Evolutionary conservation across 257 asterid species (phyloP).

Genomic region (Scutellaria galericulata): DNA sequence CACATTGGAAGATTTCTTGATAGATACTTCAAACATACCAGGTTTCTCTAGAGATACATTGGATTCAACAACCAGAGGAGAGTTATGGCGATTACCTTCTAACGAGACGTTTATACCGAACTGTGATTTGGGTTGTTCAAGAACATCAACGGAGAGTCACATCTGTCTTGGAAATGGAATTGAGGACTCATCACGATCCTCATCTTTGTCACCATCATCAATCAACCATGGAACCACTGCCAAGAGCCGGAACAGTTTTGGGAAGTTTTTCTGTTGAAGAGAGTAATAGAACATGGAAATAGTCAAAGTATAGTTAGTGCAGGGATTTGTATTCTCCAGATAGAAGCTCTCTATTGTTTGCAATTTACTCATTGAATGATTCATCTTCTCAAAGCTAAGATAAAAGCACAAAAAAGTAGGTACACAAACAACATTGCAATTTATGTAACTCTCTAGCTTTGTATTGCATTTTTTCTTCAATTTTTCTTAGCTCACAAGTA

Average conservation of each 20-base stretch:
- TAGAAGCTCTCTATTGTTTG: slow-evolving; percentile 22
- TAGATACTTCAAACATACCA: slow-evolving; percentile 69
- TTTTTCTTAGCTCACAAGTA: slow-evolving; percentile 8
- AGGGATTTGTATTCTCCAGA: not conserved
- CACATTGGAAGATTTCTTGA: slow-evolving; percentile 82
- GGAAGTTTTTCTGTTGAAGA: slow-evolving; percentile 57
- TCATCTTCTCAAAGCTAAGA: not conserved
- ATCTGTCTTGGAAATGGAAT: slow-evolving; percentile 39
- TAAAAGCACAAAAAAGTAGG: slow-evolving; percentile 13
- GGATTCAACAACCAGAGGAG: slow-evolving; percentile 32
- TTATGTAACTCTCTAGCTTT: slow-evolving; percentile 1
- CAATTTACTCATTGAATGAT: slow-evolving; percentile 4
- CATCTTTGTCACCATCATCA: slow-evolving; percentile 47
- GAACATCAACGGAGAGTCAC: slow-evolving; percentile 39
- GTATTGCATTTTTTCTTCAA: not conserved
- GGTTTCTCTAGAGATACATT: slow-evolving; percentile 51
- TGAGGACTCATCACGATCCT: slow-evolving; percentile 51
- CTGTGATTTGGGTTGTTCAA: slow-evolving; percentile 39
- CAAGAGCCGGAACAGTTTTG: slow-evolving; percentile 60
- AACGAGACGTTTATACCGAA: slow-evolving; percentile 31
- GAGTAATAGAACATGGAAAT: slow-evolving; percentile 50
- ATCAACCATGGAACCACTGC: slow-evolving; percentile 38
- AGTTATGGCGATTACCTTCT: slow-evolving; percentile 45
- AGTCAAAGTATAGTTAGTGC: slow-evolving; percentile 7
- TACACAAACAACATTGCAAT: not conserved